Base-by-base conservation (phyloP, 148 eudicot species). In the Rhododendron molle region DNA sequence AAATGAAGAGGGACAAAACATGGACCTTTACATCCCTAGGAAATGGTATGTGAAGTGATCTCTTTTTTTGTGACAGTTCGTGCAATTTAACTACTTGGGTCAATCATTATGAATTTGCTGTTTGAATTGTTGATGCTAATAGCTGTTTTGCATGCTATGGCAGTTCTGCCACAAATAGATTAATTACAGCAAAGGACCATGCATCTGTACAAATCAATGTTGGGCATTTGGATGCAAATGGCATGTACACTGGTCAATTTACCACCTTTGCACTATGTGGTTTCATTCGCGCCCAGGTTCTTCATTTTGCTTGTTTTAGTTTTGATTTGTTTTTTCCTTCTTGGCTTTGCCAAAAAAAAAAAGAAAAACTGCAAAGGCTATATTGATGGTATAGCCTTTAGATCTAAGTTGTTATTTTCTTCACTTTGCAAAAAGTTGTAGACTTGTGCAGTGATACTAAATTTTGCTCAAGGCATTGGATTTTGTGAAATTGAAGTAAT, bases 1-100 rank as follows among this genome's bases (percentile, higher is more conserved):
- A 87, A 93, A 93, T 82, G 95, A 93, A 9, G 95, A 91, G 83
- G 95, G 95, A 65, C 89, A 91, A 50, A 91, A 91, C 71, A 89
- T 91, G 86, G 95, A 93, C 82, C 93, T 93, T 81, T 93, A 93
- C 89, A 90, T 93, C 80, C 95, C 93, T 34, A 91, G 95, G 88
- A 93, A 93, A 86, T 91, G 95, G 95, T 93, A 88, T 5, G 54
- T 50, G 54, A 50, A 50, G 16, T 50, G 54, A 50, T 11, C 54
- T 12, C 54, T 13, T 50, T 50, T 50, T 50, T 50, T 50, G 54
- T 13, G 54, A 50, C 15, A 50, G 54, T 11, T 13, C 10, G 4
- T 50, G 11, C 54, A 50, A 50, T 50, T 50, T 50, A 11, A 50
- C 50, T 50, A 12, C 54, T 50, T 50, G 16, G 15, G 54, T 50